These are phyloP conservation scores for Lippia alba DNA, from an alignment of 305 asterid species.

Conservation along the genomic window DNA sequence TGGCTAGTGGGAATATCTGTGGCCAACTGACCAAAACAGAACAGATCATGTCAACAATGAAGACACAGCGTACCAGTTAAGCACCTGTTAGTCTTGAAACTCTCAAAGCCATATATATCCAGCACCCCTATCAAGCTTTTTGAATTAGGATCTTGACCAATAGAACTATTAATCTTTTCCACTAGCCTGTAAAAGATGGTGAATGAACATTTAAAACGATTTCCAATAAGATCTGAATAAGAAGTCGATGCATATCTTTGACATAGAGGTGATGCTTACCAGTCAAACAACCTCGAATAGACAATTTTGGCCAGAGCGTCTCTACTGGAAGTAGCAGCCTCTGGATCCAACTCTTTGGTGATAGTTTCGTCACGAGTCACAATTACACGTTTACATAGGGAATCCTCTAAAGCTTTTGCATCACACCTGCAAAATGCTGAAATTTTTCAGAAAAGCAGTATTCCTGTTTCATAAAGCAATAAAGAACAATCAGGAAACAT, in stretches of 20 bases:
- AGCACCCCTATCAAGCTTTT: slow-evolving; percentile 91
- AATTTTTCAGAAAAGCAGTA: slow-evolving; percentile 25
- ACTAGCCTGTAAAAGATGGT: slow-evolving; percentile 81
- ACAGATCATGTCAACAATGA: slow-evolving; percentile 43
- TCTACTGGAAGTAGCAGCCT: slow-evolving; percentile 85
- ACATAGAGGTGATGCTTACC: slow-evolving; percentile 54
- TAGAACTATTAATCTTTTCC: slow-evolving; percentile 83
- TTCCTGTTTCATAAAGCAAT: slow-evolving; percentile 19
- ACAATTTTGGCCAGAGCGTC: slow-evolving; percentile 95
- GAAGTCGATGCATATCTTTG: neutral
- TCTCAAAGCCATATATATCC: slow-evolving; percentile 97
- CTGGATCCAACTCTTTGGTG: slow-evolving; percentile 89
- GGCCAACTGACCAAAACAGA: slow-evolving; percentile 28
- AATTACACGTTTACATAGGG: slow-evolving; percentile 91
- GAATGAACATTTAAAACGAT: slow-evolving; percentile 22
- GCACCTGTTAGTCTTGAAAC: slow-evolving; percentile 99
- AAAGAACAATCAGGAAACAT: slow-evolving; percentile 16
- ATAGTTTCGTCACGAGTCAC: slow-evolving; percentile 98
- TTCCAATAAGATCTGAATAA: slow-evolving; percentile 18
- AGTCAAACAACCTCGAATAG: slow-evolving; percentile 95
- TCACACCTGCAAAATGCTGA: slow-evolving; percentile 76
- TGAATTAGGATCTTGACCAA: slow-evolving; percentile 91
- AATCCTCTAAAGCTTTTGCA: slow-evolving; percentile 85
- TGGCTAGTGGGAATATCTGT: slow-evolving; percentile 28
- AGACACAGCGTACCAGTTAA: slow-evolving; percentile 76